Evolutionary conservation across 225 moss, liverwort and hornwort species (phyloP).

Genomic region (Neckera pumila): DNA sequence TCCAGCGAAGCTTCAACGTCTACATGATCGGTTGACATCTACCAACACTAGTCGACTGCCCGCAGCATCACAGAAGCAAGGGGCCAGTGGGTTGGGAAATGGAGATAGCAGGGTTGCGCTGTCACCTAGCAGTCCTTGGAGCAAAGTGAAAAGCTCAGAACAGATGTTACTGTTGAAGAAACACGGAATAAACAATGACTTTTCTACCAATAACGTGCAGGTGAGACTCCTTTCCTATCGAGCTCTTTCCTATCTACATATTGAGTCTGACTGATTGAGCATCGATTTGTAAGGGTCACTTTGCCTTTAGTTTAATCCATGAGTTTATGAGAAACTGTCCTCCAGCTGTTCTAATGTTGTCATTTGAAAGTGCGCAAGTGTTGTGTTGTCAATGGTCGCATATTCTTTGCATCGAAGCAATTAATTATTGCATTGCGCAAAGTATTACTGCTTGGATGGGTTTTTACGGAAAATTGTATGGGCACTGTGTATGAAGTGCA

Average conservation of each 20-base stretch:
- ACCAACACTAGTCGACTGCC: slow-evolving; percentile 29
- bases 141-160: slow-evolving; percentile 54
- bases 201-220: slow-evolving; percentile 22
- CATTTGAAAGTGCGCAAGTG: background rate
- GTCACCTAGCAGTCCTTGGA: slow-evolving; percentile 69
- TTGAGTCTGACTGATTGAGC: background rate
- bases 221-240: slow-evolving; percentile 5
- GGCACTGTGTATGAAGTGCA: slow-evolving; percentile 3
- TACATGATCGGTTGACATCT: slow-evolving; percentile 60
- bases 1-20: slow-evolving; percentile 62
- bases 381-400: background rate
- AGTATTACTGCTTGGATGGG: background rate
- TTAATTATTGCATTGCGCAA: background rate
- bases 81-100: slow-evolving; percentile 19
- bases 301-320: background rate
- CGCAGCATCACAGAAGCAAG: slow-evolving; percentile 38
- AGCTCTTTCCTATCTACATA: background rate
- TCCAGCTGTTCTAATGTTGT: background rate
- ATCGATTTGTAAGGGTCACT: background rate
- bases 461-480: background rate
- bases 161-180: slow-evolving; percentile 23
- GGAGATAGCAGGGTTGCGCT: slow-evolving; percentile 45
- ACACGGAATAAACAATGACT: slow-evolving; percentile 1
- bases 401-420: background rate
- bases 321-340: background rate